phyloP scores from a whole-genome alignment of 2,329 filamentous ascomycete species.

The Gyromitra esculenta region DNA sequence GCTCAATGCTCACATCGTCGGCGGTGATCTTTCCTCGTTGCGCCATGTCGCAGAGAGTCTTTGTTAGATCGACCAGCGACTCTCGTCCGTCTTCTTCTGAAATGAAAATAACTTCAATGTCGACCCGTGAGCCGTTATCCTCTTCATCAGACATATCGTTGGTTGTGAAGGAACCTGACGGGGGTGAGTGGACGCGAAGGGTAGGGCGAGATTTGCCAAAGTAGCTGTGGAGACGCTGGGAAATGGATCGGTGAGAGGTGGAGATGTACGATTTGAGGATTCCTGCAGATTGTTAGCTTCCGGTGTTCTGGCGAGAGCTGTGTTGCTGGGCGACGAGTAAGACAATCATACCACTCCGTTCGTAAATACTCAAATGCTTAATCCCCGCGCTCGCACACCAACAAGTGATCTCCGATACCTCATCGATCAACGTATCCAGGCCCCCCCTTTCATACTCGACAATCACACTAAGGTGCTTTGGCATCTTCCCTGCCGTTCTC shows the following conservation, averaged over 20 bases:
- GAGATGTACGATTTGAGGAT: constrained; percentile 88
- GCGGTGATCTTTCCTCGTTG: constrained; percentile 84
- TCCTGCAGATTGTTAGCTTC: constrained; percentile 65
- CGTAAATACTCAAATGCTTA: constrained; percentile 86
- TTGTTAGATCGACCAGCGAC: constrained; percentile 93
- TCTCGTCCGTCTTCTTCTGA: constrained; percentile 89
- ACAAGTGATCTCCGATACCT: constrained; percentile 88
- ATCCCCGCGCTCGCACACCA: constrained; percentile 95
- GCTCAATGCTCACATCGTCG: constrained; percentile 81
- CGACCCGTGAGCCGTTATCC: constrained; percentile 41
- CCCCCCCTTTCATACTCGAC: constrained; percentile 79
- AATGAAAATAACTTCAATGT: constrained; percentile 75
- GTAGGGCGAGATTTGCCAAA: constrained; percentile 79
- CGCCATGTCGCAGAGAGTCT: constrained; percentile 93
- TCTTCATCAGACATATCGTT: constrained; percentile 56
- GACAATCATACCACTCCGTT: constrained; percentile 77
- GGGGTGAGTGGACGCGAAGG: constrained; percentile 77
- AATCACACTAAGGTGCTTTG: constrained; percentile 87
- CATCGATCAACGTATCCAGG: constrained; percentile 84
- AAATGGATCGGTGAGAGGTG: constrained; percentile 81
- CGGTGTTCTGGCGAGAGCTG: neutral
- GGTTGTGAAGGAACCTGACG: constrained; percentile 66
- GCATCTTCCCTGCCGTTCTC: constrained; percentile 68
- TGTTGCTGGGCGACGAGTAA: neutral
- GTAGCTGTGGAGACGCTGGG: constrained; percentile 83